Evolutionary conservation across 148 eudicot genomes (phyloP), one percentile per base, ranked within the genome.

Genomic region (Spergularia bocconei): DNA sequence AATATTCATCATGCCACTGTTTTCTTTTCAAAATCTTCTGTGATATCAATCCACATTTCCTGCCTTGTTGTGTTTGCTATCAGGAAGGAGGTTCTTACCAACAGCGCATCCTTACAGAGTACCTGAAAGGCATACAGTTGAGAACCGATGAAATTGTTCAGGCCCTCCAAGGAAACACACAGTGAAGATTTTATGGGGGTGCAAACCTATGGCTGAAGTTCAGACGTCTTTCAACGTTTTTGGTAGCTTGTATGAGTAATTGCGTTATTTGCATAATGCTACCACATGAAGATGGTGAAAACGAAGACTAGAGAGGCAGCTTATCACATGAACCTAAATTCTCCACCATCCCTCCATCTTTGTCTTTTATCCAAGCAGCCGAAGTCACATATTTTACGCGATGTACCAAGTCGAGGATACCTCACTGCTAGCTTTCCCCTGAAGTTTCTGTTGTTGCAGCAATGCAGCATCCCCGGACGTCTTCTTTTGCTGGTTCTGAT

Each of bases 11-110:
- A 19, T 71, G 2, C 25, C 13, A 19, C 73, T 57, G 14, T 69
- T 53, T 76, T 62, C 72, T 70, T 77, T n/a, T 54, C 54, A 51
- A 52, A 58, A 2, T 20, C 21, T 13, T 19, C 67, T 50, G 47
- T 14, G 61, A 21, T 60, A 47, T 67, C 17, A 15, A 36, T 11
- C 15, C 7, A 21, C 47, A 20, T 41, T 33, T 69, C 6, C 23
- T 63, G 53, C 47, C 23, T 25, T 76, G 29, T 55, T 70, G 53
- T 74, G 5, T 23, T 63, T 71, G 44, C 1, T 23, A 15, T 67
- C 90, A 95, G 98, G 97, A 92, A 75, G 96, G 97, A 75, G 98
- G 97, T 68, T 95, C 98, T 44, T 95, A 95, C 77, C 88, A 89
- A 83, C 98, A 95, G 76, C 96, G 98, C 2, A 70, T 95, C 44